phyloP scores from a whole-genome alignment of 164 flowering plant genomes.

The Liquidambar formosana region DNA sequence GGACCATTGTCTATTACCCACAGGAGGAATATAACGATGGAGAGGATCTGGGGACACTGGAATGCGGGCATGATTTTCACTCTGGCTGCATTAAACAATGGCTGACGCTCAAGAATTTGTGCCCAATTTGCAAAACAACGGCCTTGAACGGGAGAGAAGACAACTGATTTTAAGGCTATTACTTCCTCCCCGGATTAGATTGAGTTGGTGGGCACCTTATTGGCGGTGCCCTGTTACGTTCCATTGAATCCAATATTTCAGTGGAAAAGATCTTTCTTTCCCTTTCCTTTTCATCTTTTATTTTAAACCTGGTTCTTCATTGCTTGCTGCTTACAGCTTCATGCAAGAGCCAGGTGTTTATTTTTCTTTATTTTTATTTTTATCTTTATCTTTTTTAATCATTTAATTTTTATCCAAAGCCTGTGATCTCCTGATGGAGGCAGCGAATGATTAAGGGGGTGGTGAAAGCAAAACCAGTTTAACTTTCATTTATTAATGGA shows the following conservation, averaged over 20 bases:
- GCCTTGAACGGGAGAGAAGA: conserved; percentile 41
- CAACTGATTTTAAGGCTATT: background rate
- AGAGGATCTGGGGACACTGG: conserved; percentile 66
- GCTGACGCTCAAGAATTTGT: conserved; percentile 72
- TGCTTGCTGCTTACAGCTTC: background rate
- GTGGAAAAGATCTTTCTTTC: background rate
- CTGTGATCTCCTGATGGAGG: background rate
- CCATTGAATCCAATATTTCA: background rate
- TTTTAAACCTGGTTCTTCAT: conserved; percentile 11
- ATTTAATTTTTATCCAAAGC: background rate
- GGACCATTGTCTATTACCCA: background rate
- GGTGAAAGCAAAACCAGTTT: background rate
- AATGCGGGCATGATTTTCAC: conserved; percentile 88
- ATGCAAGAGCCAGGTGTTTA: background rate
- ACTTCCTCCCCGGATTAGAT: conserved; percentile 3
- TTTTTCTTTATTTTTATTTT: background rate
- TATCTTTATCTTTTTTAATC: background rate
- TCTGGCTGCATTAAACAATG: conserved; percentile 68
- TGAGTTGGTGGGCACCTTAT: background rate
- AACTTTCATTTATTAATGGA: conserved; percentile 2
- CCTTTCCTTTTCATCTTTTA: background rate
- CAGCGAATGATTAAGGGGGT: conserved; percentile 6
- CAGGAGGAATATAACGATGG: conserved; percentile 87
- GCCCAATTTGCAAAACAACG: conserved; percentile 88
- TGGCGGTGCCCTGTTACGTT: background rate